phyloP scores from a whole-genome alignment of 1,139 yeast genomes.

The Hansenula sp. region DNA sequence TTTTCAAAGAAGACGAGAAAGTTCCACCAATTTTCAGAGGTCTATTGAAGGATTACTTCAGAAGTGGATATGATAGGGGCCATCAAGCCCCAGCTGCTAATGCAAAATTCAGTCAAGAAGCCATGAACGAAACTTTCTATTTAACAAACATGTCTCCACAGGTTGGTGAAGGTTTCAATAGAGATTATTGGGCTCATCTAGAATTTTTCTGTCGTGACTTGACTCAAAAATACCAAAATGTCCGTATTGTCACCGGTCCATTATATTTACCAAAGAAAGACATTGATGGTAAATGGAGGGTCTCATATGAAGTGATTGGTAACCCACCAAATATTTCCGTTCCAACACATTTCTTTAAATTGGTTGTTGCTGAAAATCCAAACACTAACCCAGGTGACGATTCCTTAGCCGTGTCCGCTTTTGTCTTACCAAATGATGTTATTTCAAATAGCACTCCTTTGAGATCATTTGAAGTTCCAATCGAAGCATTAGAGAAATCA shows the following conservation, averaged over 20 bases:
- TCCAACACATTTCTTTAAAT: constrained; percentile 94
- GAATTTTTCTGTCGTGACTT: constrained; percentile 84
- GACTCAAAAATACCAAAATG: constrained; percentile 63
- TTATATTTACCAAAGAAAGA: constrained; percentile 77
- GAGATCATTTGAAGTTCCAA: constrained; percentile 77
- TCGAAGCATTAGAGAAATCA: constrained; percentile 83
- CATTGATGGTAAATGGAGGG: constrained; percentile 77
- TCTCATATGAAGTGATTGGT: constrained; percentile 89
- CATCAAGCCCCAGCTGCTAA: constrained; percentile 99
- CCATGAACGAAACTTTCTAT: constrained; percentile 93
- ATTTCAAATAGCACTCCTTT: constrained; percentile 72
- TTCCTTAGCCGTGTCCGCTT: constrained; percentile 78
- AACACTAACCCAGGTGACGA: constrained; percentile 32
- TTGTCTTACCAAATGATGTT: constrained; percentile 82
- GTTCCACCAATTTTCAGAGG: constrained; percentile 78
- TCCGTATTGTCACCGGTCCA: constrained; percentile 92
- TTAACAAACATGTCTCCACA: constrained; percentile 94
- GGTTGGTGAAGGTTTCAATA: constrained; percentile 94
- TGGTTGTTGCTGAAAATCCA: constrained; percentile 76
- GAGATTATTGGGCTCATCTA: constrained; percentile 97
- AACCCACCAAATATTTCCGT: constrained; percentile 96
- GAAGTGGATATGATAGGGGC: constrained; percentile 96
- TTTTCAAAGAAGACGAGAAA: constrained; percentile 83
- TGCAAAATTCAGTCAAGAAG: constrained; percentile 82
- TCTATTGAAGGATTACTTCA: constrained; percentile 76